Evolutionary conservation across 1,284 basidiomycete species (phyloP).

Genomic region (Cystobasidiaceae sp.): DNA sequence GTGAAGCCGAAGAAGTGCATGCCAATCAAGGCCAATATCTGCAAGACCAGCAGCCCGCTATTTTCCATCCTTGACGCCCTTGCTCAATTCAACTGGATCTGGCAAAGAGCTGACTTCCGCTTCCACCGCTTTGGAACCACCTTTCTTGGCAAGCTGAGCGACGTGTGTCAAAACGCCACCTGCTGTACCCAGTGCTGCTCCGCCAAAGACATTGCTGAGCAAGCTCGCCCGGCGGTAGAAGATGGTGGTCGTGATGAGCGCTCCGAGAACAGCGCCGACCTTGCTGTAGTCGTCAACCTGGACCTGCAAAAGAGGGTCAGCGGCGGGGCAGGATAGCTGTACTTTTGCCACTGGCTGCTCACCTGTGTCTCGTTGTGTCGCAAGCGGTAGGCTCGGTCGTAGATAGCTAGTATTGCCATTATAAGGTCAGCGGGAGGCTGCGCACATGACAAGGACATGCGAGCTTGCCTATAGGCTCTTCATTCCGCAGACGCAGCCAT

Average conservation of each 20-base stretch:
- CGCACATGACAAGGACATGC: not conserved
- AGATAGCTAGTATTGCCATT: constrained; percentile 1
- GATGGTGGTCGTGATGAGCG: constrained; percentile 34
- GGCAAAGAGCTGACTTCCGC: constrained; percentile 15
- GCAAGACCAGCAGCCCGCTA: not conserved
- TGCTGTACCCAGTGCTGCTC: constrained; percentile 35
- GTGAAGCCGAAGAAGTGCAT: no score
- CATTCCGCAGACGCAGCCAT: constrained; percentile 21
- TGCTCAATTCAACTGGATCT: constrained; percentile 23
- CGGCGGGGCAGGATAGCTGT: not conserved
- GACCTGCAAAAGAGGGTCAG: constrained; percentile 1
- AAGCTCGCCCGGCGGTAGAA: constrained; percentile 34
- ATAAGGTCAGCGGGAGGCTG: not conserved
- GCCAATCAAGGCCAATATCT: no score
- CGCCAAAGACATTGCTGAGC: constrained; percentile 29
- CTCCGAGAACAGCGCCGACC: constrained; percentile 26
- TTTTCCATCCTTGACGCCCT: constrained; percentile 21
- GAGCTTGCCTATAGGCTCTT: not conserved
- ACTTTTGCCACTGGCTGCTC: no score
- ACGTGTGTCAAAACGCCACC: constrained; percentile 36
- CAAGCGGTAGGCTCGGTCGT: constrained; percentile 20
- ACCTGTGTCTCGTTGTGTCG: constrained; percentile 17
- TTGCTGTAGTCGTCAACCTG: constrained; percentile 26
- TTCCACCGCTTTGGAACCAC: constrained; percentile 19
- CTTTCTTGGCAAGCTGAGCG: constrained; percentile 14